Evolutionary conservation across 805 yeast species (phyloP).

Genomic region (Cyberlindnera euphorbiae): DNA sequence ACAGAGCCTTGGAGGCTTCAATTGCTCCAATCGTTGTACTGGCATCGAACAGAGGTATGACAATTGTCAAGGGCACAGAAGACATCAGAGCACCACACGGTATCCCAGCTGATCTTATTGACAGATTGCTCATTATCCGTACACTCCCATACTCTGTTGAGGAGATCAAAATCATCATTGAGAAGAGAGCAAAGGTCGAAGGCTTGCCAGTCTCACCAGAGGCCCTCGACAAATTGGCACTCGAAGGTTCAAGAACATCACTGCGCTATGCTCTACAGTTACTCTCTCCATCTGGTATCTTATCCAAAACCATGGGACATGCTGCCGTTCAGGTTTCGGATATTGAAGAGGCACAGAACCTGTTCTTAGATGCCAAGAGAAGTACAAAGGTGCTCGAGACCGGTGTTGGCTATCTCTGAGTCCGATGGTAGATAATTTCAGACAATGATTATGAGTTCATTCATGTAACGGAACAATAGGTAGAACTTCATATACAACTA

Average conservation of each 20-base stretch:
- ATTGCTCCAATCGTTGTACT: constrained; percentile 93
- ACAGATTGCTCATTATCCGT: constrained; percentile 84
- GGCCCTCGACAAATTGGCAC: constrained; percentile 74
- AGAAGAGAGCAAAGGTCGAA: constrained; percentile 78
- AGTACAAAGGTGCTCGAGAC: constrained; percentile 60
- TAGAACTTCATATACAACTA: too few species aligned
- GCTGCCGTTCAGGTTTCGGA: constrained; percentile 63
- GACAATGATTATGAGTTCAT: too few species aligned
- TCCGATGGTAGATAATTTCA: too few species aligned
- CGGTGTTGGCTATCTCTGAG: constrained; percentile 30
- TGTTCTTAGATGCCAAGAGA: constrained; percentile 84
- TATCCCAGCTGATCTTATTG: constrained; percentile 90
- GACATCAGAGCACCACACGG: constrained; percentile 92
- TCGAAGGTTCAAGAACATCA: constrained; percentile 70
- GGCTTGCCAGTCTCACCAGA: constrained; percentile 56
- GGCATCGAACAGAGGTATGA: constrained; percentile 94
- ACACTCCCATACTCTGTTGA: constrained; percentile 83
- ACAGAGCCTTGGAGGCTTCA: constrained; percentile 86
- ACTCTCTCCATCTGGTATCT: constrained; percentile 83
- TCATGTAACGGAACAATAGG: too few species aligned
- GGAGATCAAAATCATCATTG: constrained; percentile 78
- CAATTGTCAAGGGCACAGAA: constrained; percentile 86
- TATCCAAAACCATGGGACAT: constrained; percentile 71
- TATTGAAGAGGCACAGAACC: constrained; percentile 73
- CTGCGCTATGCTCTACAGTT: constrained; percentile 90